Percentiles rank a stretch among this genome's conserved stretches.
Conservation (phyloP, 768 basidiomycete species). For the Termitomyces sp. region DNA sequence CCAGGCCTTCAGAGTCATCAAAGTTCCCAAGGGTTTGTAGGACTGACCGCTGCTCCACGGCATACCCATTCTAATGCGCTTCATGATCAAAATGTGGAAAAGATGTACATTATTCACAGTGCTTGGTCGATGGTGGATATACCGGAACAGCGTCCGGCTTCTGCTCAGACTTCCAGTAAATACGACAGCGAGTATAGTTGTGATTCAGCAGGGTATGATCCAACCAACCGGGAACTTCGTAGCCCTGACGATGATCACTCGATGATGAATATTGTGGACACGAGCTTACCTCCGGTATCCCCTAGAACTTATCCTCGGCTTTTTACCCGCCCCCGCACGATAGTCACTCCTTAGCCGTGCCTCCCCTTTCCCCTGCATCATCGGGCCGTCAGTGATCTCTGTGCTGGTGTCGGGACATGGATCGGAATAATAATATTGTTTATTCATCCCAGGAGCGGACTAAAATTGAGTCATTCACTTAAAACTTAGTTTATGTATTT, state of each 20-base stretch:
- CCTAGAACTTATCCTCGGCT: background rate
- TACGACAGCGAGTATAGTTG: conserved; percentile 6
- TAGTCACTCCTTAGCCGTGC: conserved; percentile 10
- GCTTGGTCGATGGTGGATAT: conserved; percentile 5
- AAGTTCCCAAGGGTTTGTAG: conserved; percentile 20
- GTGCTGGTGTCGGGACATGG: conserved; percentile 6
- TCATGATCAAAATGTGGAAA: conserved; percentile 12
- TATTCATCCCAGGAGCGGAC: background rate
- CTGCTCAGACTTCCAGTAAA: conserved; percentile 9
- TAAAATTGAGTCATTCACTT: background rate
- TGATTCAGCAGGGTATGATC: conserved; percentile 6
- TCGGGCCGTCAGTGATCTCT: conserved; percentile 4
- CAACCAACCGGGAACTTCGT: background rate
- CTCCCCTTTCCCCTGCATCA: conserved; percentile 2
- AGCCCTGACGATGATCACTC: background rate
- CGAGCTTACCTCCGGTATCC: background rate
- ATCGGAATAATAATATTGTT: background rate
- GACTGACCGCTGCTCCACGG: conserved; percentile 35
- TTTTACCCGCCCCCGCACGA: conserved; percentile 7
- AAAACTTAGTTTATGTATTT: background rate
- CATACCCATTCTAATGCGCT: conserved; percentile 20
- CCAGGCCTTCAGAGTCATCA: conserved; percentile 16
- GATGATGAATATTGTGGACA: conserved; percentile 4
- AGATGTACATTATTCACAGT: conserved; percentile 3
- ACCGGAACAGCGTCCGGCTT: conserved; percentile 6